Evolutionary conservation across 441 rosid species (phyloP), one percentile per base, ranked within the genome.

Genomic region (Populus hybrid): DNA sequence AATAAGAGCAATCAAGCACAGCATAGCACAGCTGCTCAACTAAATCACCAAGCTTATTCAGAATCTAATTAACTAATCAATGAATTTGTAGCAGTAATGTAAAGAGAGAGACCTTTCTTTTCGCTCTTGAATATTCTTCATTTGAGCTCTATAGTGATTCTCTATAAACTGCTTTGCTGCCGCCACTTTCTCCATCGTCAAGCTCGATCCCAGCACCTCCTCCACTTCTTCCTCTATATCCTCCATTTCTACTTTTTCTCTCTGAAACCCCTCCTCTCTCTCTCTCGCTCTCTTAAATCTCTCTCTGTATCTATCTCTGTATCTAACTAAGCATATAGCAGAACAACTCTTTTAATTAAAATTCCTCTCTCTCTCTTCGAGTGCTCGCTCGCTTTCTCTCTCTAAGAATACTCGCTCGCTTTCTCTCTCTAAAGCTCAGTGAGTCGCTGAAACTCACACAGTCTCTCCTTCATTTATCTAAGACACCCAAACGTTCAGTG

Each of bases 151-250:
- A 73, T 95, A 95, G 84, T 95, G 99, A 85, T 92, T 93, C 90
- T 95, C 99, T 69, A 95, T 95, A 87, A 84, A 95, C 93, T 92
- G 94, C 79, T 95, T 95, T 35, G 98, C 95, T 18, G 98, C 98
- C n/a, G 99, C 99, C 71, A 95, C 99, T 80, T 86, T 95, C 95
- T 93, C 99, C 97, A 95, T 89, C 77, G 98, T 93, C 87, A 93
- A 90, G 82, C 91, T 93, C 81, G 98, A 95, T 77, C 96, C 97
- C 76, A 88, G 64, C 79, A 88, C 91, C 88, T 89, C 95, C 79
- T 87, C 87, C 16, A 71, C 87, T 59, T 36, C 76, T 4, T 83
- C 92, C 81, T 82, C 86, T 65, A 87, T 88, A 36, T 34, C 88
- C 79, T 91, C 91, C 86, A 83, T 89, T 61, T 86, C 89, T 46